Evolutionary conservation across 1,139 yeast genomes (phyloP).

Genomic region (Blastobotrys serpentis): DNA sequence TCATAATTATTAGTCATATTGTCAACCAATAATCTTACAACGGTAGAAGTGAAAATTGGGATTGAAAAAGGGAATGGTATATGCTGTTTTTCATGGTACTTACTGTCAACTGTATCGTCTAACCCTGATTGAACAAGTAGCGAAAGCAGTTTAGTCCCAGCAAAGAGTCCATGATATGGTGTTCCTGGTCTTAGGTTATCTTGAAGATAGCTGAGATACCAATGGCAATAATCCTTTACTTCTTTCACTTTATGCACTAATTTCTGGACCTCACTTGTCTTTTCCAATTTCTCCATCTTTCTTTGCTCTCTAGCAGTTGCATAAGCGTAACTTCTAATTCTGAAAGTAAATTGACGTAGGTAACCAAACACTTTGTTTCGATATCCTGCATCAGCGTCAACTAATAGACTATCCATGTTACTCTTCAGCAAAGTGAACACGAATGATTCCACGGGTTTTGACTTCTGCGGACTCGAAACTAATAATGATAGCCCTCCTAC

Average conservation of each 20-base stretch:
- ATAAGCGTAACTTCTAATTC: slow-evolving; percentile 68
- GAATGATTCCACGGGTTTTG: slow-evolving; percentile 51
- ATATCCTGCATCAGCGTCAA: slow-evolving; percentile 64
- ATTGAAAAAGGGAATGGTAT: slow-evolving; percentile 47
- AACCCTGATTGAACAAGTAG: slow-evolving; percentile 56
- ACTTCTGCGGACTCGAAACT: slow-evolving; percentile 59
- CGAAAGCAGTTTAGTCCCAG: slow-evolving; percentile 51
- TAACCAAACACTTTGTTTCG: slow-evolving; percentile 63
- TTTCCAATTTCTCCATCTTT: slow-evolving; percentile 15
- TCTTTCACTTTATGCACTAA: slow-evolving; percentile 37
- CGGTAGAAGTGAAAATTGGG: slow-evolving; percentile 42
- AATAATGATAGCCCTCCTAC: slow-evolving; percentile 60
- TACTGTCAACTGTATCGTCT: slow-evolving; percentile 45
- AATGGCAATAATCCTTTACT: neutral
- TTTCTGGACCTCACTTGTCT: slow-evolving; percentile 24
- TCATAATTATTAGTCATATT: slow-evolving; percentile 69
- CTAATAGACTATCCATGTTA: slow-evolving; percentile 50
- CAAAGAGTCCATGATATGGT: slow-evolving; percentile 60
- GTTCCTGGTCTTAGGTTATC: slow-evolving; percentile 58
- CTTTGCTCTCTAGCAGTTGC: slow-evolving; percentile 36
- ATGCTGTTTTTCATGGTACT: slow-evolving; percentile 43
- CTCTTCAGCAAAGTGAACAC: slow-evolving; percentile 47
- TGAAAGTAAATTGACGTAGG: slow-evolving; percentile 56
- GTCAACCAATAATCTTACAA: slow-evolving; percentile 54
- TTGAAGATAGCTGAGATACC: slow-evolving; percentile 9